Evolutionary conservation across 306 rosid species (phyloP).

Genomic region (Glycine soja): DNA sequence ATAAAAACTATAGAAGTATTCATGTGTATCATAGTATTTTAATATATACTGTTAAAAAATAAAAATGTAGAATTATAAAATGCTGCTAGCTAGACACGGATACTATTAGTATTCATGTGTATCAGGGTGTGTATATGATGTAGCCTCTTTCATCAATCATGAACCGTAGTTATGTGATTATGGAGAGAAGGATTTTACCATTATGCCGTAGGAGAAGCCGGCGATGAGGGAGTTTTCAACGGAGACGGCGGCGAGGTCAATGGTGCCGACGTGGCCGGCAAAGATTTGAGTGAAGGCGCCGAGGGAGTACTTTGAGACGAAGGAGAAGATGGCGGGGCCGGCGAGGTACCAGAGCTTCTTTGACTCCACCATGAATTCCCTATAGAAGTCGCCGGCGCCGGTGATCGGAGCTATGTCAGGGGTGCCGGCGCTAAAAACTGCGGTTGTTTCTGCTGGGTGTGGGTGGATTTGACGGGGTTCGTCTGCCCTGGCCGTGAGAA

Average conservation of each 20-base stretch:
- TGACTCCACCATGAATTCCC: slow-evolving; percentile 54
- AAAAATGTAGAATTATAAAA: too few relatives aligned
- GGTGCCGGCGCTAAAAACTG: slow-evolving; percentile 55
- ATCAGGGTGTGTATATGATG: too few relatives aligned
- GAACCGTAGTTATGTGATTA: neutral
- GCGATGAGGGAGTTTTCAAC: slow-evolving; percentile 88
- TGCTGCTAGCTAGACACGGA: too few relatives aligned
- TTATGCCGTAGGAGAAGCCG: slow-evolving; percentile 76
- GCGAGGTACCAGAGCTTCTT: slow-evolving; percentile 89
- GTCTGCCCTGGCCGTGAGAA: neutral
- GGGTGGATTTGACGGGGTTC: neutral
- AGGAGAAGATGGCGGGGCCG: slow-evolving; percentile 87
- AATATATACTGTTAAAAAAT: too few relatives aligned
- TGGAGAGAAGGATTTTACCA: slow-evolving; percentile 55
- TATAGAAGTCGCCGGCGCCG: slow-evolving; percentile 49
- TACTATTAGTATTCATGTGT: too few relatives aligned
- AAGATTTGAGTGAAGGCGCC: slow-evolving; percentile 84
- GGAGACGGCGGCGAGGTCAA: slow-evolving; percentile 83
- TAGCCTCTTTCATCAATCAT: neutral
- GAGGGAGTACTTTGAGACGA: slow-evolving; percentile 78
- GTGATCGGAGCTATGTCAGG: slow-evolving; percentile 63
- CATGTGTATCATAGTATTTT: too few relatives aligned
- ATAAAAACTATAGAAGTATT: too few relatives aligned
- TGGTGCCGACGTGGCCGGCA: slow-evolving; percentile 78
- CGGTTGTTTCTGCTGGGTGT: neutral